Evolutionary conservation across 164 flowering plant species (phyloP).

Genomic region (Vitis rupestris): DNA sequence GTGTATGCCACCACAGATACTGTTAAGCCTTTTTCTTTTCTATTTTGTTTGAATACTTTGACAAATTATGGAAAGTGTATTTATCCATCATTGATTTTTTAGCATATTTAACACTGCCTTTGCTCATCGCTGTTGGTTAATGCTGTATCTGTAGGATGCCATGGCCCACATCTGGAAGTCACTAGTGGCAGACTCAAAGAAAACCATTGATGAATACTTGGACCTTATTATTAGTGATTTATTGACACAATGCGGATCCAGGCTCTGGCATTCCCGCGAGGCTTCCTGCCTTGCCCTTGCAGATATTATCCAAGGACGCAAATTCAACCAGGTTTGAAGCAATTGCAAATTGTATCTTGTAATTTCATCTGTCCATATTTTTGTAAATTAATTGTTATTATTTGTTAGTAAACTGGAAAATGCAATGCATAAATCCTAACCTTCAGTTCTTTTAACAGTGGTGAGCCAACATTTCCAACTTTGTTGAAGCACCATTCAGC

Average conservation of each 20-base stretch:
- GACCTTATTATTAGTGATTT: conserved; percentile 83
- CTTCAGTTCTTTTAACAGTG: no score
- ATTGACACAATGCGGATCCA: conserved; percentile 77
- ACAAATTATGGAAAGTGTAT: neutral
- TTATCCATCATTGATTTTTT: no score
- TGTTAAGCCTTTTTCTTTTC: neutral
- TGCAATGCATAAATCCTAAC: no score
- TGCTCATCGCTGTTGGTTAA: conserved; percentile 9
- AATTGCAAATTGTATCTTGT: no score
- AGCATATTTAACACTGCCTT: neutral
- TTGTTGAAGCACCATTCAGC: no score
- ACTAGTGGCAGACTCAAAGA: conserved; percentile 86
- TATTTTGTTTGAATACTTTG: neutral
- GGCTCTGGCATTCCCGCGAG: conserved; percentile 98
- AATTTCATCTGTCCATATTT: no score
- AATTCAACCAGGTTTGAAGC: conserved; percentile 68
- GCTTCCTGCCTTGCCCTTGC: conserved; percentile 97
- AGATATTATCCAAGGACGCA: conserved; percentile 93
- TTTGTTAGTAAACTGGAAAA: no score
- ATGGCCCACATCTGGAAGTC: conserved; percentile 98
- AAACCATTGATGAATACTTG: conserved; percentile 80
- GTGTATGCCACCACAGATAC: neutral
- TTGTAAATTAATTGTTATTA: no score
- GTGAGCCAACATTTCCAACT: no score
- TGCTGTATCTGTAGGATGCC: conserved; percentile 68